Evolutionary conservation across 768 basidiomycete genomes (phyloP), one percentile per base, ranked within the genome.

Genomic region (Scleroderma citrinum): DNA sequence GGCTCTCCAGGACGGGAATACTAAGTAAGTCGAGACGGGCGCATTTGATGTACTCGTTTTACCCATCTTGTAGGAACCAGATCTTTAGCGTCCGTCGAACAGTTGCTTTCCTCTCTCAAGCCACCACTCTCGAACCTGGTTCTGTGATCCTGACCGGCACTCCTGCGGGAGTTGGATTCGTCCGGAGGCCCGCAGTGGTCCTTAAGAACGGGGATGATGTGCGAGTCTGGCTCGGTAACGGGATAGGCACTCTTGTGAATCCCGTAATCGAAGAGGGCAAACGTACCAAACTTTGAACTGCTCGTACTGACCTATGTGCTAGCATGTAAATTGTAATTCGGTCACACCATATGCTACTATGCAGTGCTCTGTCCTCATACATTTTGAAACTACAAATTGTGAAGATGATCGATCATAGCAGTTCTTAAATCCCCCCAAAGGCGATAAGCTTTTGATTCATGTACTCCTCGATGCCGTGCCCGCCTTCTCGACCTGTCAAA

Each of bases 391-490:
- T 35, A 35, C 34, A 35, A 6, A 3, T 5, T 13, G 12, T 12
- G 34, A 12, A 35, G 23, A 34, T 43, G 24, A 17, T 20, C n/a
- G 48, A 39, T 39, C 21, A 29, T 42, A 26, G 12, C 29, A 11
- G 38, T 14, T 39, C 20, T 68, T 54, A 76, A 56, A 90, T 58
- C 12, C 86, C 87, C 38, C 90, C 89, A 59, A 92, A 88, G 14
- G 80, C 79, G 57, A 92, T 87, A 68, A 87, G 60, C 67, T 92
- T 92, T 38, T 75, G 76, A 62, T 83, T 85, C 80, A 92, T 69
- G 59, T 89, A 98, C 58, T 97, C 95, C 36, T 84, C 79, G 55
- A 97, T 90, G 3, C 93, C 94, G 67, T 92, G 87, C 2, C 81
- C 79, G 6, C 95, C 95, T 61, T 95, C 93, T 30, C 89, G 76